Evolutionary conservation across 768 basidiomycete species (phyloP).

Genomic region (Cubamyces lactineus): DNA sequence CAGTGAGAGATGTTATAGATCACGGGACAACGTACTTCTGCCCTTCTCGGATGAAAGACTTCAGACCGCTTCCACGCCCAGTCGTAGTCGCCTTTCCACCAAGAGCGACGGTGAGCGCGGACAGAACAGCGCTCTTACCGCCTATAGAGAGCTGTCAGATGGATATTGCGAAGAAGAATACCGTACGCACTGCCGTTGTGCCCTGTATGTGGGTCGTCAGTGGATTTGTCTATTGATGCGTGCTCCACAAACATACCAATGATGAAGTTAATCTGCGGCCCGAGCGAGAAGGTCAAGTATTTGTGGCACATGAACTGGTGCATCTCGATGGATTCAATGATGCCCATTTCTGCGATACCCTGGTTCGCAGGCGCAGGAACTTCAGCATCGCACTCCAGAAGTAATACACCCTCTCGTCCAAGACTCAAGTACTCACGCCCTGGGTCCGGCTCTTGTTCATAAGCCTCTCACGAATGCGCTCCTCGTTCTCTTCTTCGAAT

Average conservation of each 20-base stretch:
- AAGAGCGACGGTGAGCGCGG: slow-evolving; percentile 89
- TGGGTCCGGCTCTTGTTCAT: slow-evolving; percentile 47
- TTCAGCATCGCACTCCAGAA: background rate
- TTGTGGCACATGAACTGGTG: slow-evolving; percentile 97
- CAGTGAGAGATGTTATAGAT: too few relatives aligned
- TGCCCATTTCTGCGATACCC: slow-evolving; percentile 84
- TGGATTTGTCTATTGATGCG: background rate
- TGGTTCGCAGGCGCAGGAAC: slow-evolving; percentile 36
- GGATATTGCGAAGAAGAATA: background rate
- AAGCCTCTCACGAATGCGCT: slow-evolving; percentile 56
- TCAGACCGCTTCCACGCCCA: slow-evolving; percentile 84
- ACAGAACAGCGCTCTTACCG: slow-evolving; percentile 93
- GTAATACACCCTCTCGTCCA: background rate
- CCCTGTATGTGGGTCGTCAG: slow-evolving; percentile 46
- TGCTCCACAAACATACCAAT: slow-evolving; percentile 59
- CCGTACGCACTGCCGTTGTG: slow-evolving; percentile 85
- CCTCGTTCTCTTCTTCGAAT: slow-evolving; percentile 66
- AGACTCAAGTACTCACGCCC: slow-evolving; percentile 49
- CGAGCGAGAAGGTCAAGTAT: slow-evolving; percentile 80
- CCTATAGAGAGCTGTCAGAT: slow-evolving; percentile 47
- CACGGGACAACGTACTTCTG: slow-evolving; percentile 56
- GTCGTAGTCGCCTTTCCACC: slow-evolving; percentile 94
- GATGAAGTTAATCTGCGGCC: slow-evolving; percentile 96
- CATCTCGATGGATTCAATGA: slow-evolving; percentile 86
- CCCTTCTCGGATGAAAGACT: slow-evolving; percentile 85